phyloP scores from a whole-genome alignment of 495 filamentous ascomycete genomes.

The Penicillium macrosclerotiorum region DNA sequence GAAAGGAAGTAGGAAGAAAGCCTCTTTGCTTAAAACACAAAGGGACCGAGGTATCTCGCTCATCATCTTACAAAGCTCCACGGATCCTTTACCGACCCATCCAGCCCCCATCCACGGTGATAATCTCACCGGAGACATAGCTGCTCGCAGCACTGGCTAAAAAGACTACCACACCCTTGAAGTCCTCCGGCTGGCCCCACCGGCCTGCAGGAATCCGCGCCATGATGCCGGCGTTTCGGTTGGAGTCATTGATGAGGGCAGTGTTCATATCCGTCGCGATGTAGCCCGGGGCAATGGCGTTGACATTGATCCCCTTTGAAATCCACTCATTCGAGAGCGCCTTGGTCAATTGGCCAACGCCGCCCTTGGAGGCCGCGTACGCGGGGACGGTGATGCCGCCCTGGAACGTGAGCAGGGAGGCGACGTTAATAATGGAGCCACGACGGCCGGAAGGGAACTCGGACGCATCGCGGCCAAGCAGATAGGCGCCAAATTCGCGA shows the following conservation, averaged over 20 bases:
- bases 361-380: conserved; percentile 87
- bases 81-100: conserved; percentile 70
- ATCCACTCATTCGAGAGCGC: conserved; percentile 87
- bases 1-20: no score
- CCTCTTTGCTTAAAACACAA: no score
- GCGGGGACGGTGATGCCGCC: conserved; percentile 89
- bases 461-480: conserved; percentile 59
- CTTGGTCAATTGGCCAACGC: conserved; percentile 84
- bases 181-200: conserved; percentile 87
- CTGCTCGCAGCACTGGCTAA: conserved; percentile 71
- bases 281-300: conserved; percentile 78
- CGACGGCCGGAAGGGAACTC: conserved; percentile 52
- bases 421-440: conserved; percentile 85
- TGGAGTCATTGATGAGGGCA: conserved; percentile 71
- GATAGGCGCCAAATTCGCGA: conserved; percentile 82
- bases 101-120: conserved; percentile 91
- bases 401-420: conserved; percentile 82
- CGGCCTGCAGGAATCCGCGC: conserved; percentile 80
- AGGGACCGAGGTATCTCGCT: no score
- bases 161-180: conserved; percentile 80
- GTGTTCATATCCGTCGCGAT: conserved; percentile 92
- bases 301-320: conserved; percentile 71
- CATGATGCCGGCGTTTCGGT: conserved; percentile 68
- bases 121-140: conserved; percentile 78
- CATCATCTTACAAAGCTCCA: not conserved